These are phyloP conservation scores for Penicillium psychrofluorescens DNA, from an alignment of 495 filamentous ascomycete species.

Conservation along the genomic window DNA sequence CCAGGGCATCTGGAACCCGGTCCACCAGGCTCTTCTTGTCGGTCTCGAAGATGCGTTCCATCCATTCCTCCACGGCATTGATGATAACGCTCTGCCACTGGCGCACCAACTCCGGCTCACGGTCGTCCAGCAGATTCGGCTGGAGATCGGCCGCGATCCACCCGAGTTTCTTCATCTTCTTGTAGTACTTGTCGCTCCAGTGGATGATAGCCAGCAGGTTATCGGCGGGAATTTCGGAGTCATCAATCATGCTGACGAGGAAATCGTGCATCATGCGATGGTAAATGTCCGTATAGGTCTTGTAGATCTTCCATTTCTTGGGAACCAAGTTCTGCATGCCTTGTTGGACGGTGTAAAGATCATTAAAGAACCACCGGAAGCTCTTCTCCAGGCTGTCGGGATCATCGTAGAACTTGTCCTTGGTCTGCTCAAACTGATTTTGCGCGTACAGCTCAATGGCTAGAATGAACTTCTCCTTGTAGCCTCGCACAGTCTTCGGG, in stretches of 20 bases:
- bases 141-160: slow-evolving; percentile 62
- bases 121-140: slow-evolving; percentile 79
- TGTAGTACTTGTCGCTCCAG: slow-evolving; percentile 93
- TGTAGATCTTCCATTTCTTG: slow-evolving; percentile 95
- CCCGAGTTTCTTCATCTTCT: slow-evolving; percentile 88
- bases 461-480: slow-evolving; percentile 89
- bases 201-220: slow-evolving; percentile 86
- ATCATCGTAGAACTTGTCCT: slow-evolving; percentile 71
- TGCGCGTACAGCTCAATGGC: slow-evolving; percentile 68
- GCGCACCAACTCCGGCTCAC: slow-evolving; percentile 80
- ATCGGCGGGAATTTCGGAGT: slow-evolving; percentile 65
- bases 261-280: slow-evolving; percentile 93
- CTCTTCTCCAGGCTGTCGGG: slow-evolving; percentile 77
- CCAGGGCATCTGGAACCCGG: slow-evolving; percentile 68
- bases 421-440: slow-evolving; percentile 65
- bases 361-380: slow-evolving; percentile 94
- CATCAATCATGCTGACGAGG: slow-evolving; percentile 71
- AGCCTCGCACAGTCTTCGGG: slow-evolving; percentile 84
- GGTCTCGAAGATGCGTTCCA: slow-evolving; percentile 75
- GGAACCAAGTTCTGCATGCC: slow-evolving; percentile 87
- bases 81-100: slow-evolving; percentile 94
- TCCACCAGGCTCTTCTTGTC: slow-evolving; percentile 75
- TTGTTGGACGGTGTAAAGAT: slow-evolving; percentile 82
- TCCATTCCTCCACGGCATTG: slow-evolving; percentile 94
- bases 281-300: slow-evolving; percentile 82